Conservation (phyloP, 768 basidiomycete genomes). For the Rhizopogon vesiculosus region DNA sequence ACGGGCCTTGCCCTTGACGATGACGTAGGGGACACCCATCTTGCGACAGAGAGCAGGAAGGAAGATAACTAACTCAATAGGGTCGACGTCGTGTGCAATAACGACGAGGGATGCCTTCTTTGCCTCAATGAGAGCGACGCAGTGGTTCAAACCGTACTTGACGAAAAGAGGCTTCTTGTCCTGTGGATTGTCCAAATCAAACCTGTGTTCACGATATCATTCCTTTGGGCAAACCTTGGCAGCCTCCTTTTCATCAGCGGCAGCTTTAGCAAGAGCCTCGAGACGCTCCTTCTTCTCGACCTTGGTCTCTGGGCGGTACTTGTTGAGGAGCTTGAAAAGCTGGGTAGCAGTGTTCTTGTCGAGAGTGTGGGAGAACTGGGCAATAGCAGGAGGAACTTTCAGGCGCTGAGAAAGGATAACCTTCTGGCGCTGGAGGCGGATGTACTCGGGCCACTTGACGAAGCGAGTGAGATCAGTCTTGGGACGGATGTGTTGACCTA, state of each 20-base stretch:
- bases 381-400: slow-evolving; percentile 97
- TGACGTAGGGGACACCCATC: slow-evolving; percentile 99
- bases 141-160: slow-evolving; percentile 97
- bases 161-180: slow-evolving; percentile 96
- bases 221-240: slow-evolving; percentile 33
- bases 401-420: slow-evolving; percentile 96
- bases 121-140: slow-evolving; percentile 91
- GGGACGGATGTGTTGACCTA: slow-evolving; percentile 93
- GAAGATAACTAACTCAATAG: slow-evolving; percentile 98
- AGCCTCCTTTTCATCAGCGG: slow-evolving; percentile 75
- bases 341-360: slow-evolving; percentile 99
- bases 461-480: slow-evolving; percentile 91
- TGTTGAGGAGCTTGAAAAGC: slow-evolving; percentile 97
- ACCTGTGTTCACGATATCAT: neutral
- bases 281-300: slow-evolving; percentile 97
- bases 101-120: slow-evolving; percentile 97
- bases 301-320: slow-evolving; percentile 93
- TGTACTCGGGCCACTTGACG: slow-evolving; percentile 99
- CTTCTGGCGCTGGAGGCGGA: slow-evolving; percentile 97
- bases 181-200: slow-evolving; percentile 24
- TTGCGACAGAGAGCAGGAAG: slow-evolving; percentile 97
- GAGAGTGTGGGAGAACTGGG: slow-evolving; percentile 95
- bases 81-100: slow-evolving; percentile 98
- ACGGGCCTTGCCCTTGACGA: slow-evolving; percentile 97
- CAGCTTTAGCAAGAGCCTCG: slow-evolving; percentile 65